phyloP scores from a whole-genome alignment of 176 grass and related monocot genomes.

The Pharus latifolius region DNA sequence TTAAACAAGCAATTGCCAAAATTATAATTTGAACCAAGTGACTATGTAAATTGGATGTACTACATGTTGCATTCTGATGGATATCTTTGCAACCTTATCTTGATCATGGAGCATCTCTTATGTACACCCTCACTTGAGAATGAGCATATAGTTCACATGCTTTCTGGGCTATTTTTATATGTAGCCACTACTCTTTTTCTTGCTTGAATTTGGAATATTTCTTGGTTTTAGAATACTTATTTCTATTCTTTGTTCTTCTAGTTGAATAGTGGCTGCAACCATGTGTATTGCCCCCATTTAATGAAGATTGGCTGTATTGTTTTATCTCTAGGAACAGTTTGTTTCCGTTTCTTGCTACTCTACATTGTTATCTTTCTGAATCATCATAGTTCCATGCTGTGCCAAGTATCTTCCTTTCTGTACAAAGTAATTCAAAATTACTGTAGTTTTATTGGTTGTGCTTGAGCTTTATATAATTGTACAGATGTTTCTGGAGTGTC shows the following conservation, averaged over 20 bases:
- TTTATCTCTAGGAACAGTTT: background rate
- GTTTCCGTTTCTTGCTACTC: background rate
- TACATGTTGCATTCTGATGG: background rate
- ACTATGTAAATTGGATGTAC: background rate
- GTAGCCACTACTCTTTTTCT: background rate
- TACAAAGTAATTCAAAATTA: background rate
- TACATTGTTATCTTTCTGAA: background rate
- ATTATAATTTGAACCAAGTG: background rate
- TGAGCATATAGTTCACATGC: background rate
- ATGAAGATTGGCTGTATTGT: background rate
- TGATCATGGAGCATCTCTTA: background rate
- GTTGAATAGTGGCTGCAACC: background rate
- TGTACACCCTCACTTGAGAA: background rate
- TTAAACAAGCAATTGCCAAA: background rate
- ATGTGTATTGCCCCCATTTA: background rate
- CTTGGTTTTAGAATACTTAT: too few species aligned
- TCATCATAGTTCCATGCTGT: background rate
- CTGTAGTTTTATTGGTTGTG: background rate
- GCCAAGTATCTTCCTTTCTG: background rate
- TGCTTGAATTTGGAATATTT: too few species aligned
- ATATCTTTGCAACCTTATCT: background rate
- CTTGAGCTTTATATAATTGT: background rate
- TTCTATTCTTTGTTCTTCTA: too few species aligned
- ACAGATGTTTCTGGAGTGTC: constrained; percentile 2
- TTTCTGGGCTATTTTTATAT: background rate